These are phyloP conservation scores for Tuber brumale DNA, from an alignment of 495 filamentous ascomycete genomes.

Conservation along the genomic window DNA sequence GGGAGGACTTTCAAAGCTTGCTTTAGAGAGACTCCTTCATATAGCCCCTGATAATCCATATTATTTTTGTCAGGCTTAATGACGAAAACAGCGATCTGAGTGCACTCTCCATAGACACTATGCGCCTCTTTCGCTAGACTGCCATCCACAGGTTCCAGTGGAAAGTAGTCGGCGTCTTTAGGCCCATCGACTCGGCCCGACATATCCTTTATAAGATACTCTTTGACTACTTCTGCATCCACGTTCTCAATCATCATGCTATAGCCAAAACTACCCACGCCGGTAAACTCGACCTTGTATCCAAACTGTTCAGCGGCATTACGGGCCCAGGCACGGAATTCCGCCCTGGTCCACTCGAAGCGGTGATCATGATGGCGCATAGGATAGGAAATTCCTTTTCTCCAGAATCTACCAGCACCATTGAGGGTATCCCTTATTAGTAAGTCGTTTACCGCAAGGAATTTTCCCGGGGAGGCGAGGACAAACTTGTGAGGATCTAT, in stretches of 20 bases:
- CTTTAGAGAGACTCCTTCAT: not conserved
- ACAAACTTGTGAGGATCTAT: not conserved
- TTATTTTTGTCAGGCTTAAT: constrained; percentile 9
- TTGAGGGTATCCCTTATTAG: not conserved
- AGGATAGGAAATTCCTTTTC: constrained; percentile 28
- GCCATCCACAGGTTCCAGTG: constrained; percentile 8
- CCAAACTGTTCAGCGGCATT: constrained; percentile 28
- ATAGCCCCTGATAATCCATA: not conserved
- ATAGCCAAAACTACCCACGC: constrained; percentile 32
- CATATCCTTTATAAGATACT: constrained; percentile 3
- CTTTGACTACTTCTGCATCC: constrained; percentile 5
- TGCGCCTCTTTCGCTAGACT: constrained; percentile 18
- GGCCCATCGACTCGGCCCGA: not conserved
- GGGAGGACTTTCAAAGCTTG: not conserved
- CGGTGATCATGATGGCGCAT: constrained; percentile 42
- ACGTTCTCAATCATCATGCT: constrained; percentile 30
- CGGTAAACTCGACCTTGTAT: constrained; percentile 37
- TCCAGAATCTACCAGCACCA: constrained; percentile 7
- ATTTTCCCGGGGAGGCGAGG: too few relatives aligned
- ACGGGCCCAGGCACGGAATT: constrained; percentile 37
- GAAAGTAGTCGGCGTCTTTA: constrained; percentile 1
- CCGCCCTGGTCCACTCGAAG: constrained; percentile 39
- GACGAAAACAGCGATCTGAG: constrained; percentile 38
- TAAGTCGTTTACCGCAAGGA: not conserved
- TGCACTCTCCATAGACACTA: constrained; percentile 30